Evolutionary conservation across 805 yeast genomes (phyloP), one percentile per base, ranked within the genome.

Genomic region (Starmerella riodocensis): DNA sequence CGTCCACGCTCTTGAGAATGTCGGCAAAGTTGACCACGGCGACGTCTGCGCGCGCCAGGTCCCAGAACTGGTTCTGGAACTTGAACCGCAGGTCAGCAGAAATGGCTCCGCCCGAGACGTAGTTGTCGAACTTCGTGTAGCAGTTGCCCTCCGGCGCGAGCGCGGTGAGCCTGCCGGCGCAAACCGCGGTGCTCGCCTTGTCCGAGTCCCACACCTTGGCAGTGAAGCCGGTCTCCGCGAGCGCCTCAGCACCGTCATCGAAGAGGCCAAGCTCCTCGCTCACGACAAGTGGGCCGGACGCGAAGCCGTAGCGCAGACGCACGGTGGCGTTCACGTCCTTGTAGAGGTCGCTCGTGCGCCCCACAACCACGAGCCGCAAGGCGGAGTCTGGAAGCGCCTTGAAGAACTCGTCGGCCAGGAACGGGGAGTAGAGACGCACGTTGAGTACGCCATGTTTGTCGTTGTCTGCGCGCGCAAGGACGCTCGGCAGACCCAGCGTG

Each of bases 371-470:
- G 39, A 86, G 60, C 43, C 69, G 67, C 48, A 69, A 67, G 17
- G 77, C 62, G 4, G 78, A 57, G 4, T 57, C 45, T 22, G 94
- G 88, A 37, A 86, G 63, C 9, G 68, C 54, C 3, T 63, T 54
- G 37, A 72, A 62, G 56, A 85, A 84, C 49, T 70, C 70, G 24
- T 64, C 66, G 25, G 71, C 66, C 50, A 77, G 73, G 60, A 85
- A 84, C 11, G 95, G 95, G 38, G 77, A 62, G 40, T 93, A 88
- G 32, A 82, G 73, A 60, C 94, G 73, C 36, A 76, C 71, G 40
- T 77, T 69, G 41, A 86, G 59, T 36, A 78, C 71, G 47, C 85
- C 93, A n/a, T 62, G 58, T 34, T 70, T 51, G 29, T 81, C 66
- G 40, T 73, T 60, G 40, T 73, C 64, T 56, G 41, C 41, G 17